phyloP scores from a whole-genome alignment of 106 monocot genomes.

The Gastrodia elata region DNA sequence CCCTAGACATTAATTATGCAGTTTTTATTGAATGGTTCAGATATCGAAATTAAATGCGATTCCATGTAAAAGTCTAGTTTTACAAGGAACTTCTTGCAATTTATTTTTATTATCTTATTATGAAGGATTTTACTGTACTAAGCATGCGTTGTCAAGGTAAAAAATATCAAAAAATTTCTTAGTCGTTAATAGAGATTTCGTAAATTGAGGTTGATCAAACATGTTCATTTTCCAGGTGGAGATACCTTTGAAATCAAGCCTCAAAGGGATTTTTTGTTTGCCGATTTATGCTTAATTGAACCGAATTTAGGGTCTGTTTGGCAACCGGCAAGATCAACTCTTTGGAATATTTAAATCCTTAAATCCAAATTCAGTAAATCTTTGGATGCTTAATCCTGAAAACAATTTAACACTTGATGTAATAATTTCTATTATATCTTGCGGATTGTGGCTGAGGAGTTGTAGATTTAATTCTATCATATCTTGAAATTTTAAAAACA shows the following conservation, averaged over 20 bases:
- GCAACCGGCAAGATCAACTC: too few relatives aligned
- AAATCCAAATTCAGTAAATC: too few relatives aligned
- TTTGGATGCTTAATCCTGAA: too few relatives aligned
- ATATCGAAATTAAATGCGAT: neutral
- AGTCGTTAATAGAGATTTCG: neutral
- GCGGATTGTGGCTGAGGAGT: too few relatives aligned
- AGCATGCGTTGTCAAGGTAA: neutral
- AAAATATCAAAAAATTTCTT: neutral
- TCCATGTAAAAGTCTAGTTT: neutral
- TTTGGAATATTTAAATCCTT: too few relatives aligned
- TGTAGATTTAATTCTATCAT: too few relatives aligned
- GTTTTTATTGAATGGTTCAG: neutral
- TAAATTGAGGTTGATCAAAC: neutral
- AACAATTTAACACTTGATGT: too few relatives aligned
- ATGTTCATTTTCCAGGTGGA: neutral
- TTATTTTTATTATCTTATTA: neutral
- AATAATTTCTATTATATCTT: too few relatives aligned
- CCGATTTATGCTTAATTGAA: too few relatives aligned
- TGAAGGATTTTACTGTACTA: neutral
- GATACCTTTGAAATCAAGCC: neutral
- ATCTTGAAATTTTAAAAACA: too few relatives aligned
- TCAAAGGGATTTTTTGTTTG: too few relatives aligned
- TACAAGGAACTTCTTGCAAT: neutral
- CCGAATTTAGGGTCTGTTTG: too few relatives aligned
- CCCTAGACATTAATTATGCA: neutral